Evolutionary conservation across 2,329 filamentous ascomycete species (phyloP).

Genomic region (Cladosporium colombiae): DNA sequence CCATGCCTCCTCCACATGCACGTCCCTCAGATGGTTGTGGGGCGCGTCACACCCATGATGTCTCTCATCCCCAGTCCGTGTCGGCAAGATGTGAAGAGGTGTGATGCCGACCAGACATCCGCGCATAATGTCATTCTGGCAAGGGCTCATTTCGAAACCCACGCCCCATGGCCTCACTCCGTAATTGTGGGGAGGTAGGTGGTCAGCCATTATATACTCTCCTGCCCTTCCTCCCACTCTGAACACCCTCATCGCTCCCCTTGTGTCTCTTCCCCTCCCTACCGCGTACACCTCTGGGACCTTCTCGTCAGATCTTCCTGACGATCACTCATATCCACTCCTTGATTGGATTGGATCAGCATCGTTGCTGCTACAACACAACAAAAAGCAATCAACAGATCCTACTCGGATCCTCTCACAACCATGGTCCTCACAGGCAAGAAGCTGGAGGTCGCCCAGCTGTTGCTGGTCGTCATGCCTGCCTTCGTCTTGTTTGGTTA

Average conservation of each 20-base stretch:
- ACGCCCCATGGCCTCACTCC: constrained; percentile 21
- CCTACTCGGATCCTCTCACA: background rate
- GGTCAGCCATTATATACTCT: constrained; percentile 19
- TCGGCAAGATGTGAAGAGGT: constrained; percentile 16
- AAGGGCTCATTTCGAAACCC: constrained; percentile 19
- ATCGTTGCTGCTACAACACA: background rate
- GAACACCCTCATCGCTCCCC: constrained; percentile 4
- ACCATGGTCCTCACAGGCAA: constrained; percentile 27
- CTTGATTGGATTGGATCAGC: constrained; percentile 17
- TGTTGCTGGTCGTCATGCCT: constrained; percentile 42
- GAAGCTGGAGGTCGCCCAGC: constrained; percentile 32
- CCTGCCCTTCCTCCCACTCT: constrained; percentile 1
- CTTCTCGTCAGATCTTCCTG: background rate
- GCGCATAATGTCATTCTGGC: constrained; percentile 18
- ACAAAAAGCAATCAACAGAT: background rate
- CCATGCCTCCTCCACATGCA: constrained; percentile 18
- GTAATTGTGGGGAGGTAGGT: constrained; percentile 20
- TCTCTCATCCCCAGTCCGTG: constrained; percentile 13
- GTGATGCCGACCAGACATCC: constrained; percentile 14
- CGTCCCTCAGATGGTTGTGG: constrained; percentile 14
- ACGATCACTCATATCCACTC: constrained; percentile 10
- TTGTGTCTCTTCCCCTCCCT: background rate
- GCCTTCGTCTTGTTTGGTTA: constrained; percentile 54
- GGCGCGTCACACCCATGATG: constrained; percentile 11
- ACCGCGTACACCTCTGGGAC: background rate